A percentile compares a stretch with the other conserved stretches of the same genome.
phyloP scores from a whole-genome alignment of 2,329 filamentous ascomycete genomes.

The Neonectria magnoliae region DNA sequence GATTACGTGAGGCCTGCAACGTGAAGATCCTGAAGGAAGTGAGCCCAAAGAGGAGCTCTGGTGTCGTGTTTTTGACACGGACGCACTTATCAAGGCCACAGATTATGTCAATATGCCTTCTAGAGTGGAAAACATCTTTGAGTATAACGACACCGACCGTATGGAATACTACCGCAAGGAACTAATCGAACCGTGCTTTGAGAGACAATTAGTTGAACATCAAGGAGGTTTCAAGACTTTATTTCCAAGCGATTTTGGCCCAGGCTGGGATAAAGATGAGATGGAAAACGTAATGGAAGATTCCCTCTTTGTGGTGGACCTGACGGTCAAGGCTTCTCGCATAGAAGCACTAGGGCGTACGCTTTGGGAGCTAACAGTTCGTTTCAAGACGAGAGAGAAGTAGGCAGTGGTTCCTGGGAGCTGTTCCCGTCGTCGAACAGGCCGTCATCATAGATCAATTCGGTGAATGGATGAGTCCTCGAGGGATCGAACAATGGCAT shows the following conservation, averaged over 20 bases:
- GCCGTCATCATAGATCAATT: too few relatives aligned
- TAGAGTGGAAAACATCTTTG: too few relatives aligned
- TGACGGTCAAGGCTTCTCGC: slow-evolving; percentile 17
- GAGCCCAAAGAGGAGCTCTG: slow-evolving; percentile 9
- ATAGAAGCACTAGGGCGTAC: slow-evolving; percentile 29
- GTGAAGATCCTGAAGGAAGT: not conserved
- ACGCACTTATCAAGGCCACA: slow-evolving; percentile 18
- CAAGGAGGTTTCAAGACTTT: slow-evolving; percentile 15
- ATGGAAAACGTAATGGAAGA: slow-evolving; percentile 16
- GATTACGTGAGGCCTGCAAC: slow-evolving; percentile 37
- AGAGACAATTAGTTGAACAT: slow-evolving; percentile 1
- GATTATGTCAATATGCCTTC: slow-evolving; percentile 15
- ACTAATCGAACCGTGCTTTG: slow-evolving; percentile 12
- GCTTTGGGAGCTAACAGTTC: slow-evolving; percentile 31
- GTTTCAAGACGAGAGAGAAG: slow-evolving; percentile 2
- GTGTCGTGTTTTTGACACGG: slow-evolving; percentile 34
- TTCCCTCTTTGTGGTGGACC: not conserved
- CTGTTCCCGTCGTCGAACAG: too few relatives aligned
- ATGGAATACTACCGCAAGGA: too few relatives aligned
- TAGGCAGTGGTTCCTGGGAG: not conserved
- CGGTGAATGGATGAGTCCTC: too few relatives aligned
- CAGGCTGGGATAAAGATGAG: slow-evolving; percentile 20
- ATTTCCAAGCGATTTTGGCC: slow-evolving; percentile 24
- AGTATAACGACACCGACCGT: too few relatives aligned
- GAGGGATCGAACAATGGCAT: too few relatives aligned